phyloP scores from a whole-genome alignment of 2,329 filamentous ascomycete species.

The Aspergillus persii region DNA sequence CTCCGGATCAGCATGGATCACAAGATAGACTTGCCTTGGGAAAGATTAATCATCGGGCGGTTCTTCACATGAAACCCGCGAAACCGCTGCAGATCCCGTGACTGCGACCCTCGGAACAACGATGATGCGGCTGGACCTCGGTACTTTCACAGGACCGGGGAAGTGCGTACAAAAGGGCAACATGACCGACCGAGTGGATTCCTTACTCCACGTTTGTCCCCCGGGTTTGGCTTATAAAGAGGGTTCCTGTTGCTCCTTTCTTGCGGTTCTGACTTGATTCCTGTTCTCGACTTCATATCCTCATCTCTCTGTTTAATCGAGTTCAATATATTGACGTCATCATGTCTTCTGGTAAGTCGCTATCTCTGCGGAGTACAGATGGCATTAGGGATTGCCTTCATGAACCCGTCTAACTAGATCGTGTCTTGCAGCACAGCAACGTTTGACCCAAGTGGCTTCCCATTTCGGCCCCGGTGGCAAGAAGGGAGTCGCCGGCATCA shows the following conservation, averaged over 20 bases:
- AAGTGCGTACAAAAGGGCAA: slow-evolving; percentile 15
- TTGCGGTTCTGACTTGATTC: background rate
- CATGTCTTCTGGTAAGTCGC: slow-evolving; percentile 44
- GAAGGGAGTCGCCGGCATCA: slow-evolving; percentile 36
- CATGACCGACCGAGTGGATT: slow-evolving; percentile 15
- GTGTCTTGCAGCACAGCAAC: slow-evolving; percentile 50
- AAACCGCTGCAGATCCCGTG: slow-evolving; percentile 22
- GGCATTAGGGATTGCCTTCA: background rate
- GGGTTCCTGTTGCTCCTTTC: background rate
- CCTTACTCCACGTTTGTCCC: slow-evolving; percentile 7
- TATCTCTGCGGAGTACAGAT: background rate
- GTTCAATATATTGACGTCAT: slow-evolving; percentile 23
- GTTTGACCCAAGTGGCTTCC: slow-evolving; percentile 58
- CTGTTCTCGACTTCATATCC: slow-evolving; percentile 4
- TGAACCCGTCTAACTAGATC: slow-evolving; percentile 10
- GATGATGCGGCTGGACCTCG: slow-evolving; percentile 31
- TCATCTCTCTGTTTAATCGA: background rate
- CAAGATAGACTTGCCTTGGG: slow-evolving; percentile 10
- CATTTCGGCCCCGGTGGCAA: slow-evolving; percentile 49
- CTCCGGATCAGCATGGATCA: slow-evolving; percentile 21
- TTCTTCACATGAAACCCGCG: slow-evolving; percentile 24
- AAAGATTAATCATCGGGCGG: background rate
- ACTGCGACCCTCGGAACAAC: slow-evolving; percentile 22
- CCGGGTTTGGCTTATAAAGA: slow-evolving; percentile 16
- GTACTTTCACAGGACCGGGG: slow-evolving; percentile 25